Conservation (phyloP, 805 yeast species). For the Pichia deserticola region DNA sequence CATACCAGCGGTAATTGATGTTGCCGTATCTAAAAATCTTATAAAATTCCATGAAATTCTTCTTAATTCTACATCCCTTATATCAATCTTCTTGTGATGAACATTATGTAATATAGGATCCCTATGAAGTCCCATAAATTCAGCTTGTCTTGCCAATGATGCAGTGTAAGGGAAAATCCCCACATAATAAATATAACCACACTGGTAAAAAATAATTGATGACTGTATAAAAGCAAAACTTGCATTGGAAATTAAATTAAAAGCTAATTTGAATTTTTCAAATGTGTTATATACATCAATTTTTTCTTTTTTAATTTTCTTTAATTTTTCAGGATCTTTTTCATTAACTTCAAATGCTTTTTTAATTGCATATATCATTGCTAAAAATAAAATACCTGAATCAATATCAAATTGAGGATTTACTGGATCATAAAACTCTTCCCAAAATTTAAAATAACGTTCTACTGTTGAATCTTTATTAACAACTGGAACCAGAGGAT, state of each 20-base stretch:
- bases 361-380: conserved; percentile 12
- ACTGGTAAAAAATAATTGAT: conserved; percentile 8
- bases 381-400: conserved; percentile 7
- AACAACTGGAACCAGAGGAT: conserved; percentile 12
- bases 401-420: conserved; percentile 10
- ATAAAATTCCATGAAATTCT: conserved; percentile 12
- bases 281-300: conserved; percentile 2
- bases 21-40: conserved; percentile 12
- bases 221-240: conserved; percentile 10
- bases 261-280: conserved; percentile 9
- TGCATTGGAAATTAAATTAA: conserved; percentile 6
- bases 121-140: conserved; percentile 13
- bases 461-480: conserved; percentile 3
- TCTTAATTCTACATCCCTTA: conserved; percentile 9
- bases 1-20: conserved; percentile 12
- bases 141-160: conserved; percentile 11
- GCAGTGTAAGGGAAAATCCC: conserved; percentile 12
- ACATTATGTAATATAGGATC: conserved; percentile 12
- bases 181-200: conserved; percentile 10
- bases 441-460: conserved; percentile 9
- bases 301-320: conserved; percentile 1
- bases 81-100: conserved; percentile 3
- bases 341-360: conserved; percentile 8
- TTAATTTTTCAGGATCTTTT: not conserved
- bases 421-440: not conserved